Evolutionary conservation across 2,329 filamentous ascomycete genomes (phyloP), one percentile per base, ranked within the genome.

Genomic region (Aspergillus latus): DNA sequence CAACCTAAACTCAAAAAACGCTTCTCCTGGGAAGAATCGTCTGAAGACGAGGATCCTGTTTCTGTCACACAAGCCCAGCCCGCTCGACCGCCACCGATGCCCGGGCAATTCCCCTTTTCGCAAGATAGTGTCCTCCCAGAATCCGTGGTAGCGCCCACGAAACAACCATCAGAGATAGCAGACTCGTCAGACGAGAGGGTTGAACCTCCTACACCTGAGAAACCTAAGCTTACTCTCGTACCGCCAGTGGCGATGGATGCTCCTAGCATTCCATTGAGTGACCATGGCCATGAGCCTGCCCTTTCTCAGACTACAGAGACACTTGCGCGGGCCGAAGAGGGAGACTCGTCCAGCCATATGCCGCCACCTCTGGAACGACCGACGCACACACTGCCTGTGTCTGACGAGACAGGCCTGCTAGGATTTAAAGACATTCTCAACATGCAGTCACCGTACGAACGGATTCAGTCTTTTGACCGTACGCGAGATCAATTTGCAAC

Each of bases 381-480:
- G 50, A 53, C 58, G 10, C 52, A 63, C 11, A 61, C 59, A 1
- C 58, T 55, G 11, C 57, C 57, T 4, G 58, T 56, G 4, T 58
- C 65, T 7, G 56, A 66, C 11, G 65, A 68, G 49, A 62, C 68
- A 3, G 81, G 77, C 46, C 76, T 83, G 37, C 80, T 82, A 61
- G 78, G 82, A 1, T 92, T 95, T 73, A 84, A 86, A 49, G 88
- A 96, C 56, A 96, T 97, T 59, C 80, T 91, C 65, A 84, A 83
- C 7, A 80, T 94, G 49, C 80, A 83, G 13, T 84, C 83, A 1
- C 73, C 86, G 0, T 72, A 80, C 11, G 87, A 94, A 62, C 85
- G 92, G 16, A 89, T 94, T 58, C 78, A 81, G 43, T 87, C 85
- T 11, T 96, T 89, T 70, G 84, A 90, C 57, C 83, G 88, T 56